Percentiles rank a stretch among this genome's conserved stretches.
phyloP scores from a whole-genome alignment of 805 yeast species.

The Candida takata region DNA sequence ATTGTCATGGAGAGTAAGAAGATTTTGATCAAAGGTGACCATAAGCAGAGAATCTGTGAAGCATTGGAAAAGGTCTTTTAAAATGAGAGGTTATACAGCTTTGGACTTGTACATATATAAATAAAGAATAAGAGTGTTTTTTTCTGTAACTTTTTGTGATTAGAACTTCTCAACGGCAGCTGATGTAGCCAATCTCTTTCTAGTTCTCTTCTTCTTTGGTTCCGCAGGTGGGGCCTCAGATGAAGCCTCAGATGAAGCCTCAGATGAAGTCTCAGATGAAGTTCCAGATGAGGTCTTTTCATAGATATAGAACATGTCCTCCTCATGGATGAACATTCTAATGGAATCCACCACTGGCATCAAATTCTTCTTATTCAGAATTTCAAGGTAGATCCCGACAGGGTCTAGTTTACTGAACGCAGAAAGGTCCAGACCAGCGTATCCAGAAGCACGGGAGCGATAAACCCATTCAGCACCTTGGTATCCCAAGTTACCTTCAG shows the following conservation, averaged over 20 bases:
- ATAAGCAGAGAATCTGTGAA: conserved; percentile 14
- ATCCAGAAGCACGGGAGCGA: conserved; percentile 33
- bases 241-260: background rate
- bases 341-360: conserved; percentile 11
- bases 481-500: conserved; percentile 16
- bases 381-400: conserved; percentile 2
- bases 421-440: conserved; percentile 31
- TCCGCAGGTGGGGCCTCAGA: background rate
- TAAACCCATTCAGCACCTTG: conserved; percentile 37
- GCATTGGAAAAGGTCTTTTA: conserved; percentile 16
- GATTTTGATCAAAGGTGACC: conserved; percentile 27
- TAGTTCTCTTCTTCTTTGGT: conserved; percentile 1
- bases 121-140: too few relatives aligned
- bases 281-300: conserved; percentile 10
- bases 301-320: conserved; percentile 11
- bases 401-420: conserved; percentile 11
- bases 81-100: background rate
- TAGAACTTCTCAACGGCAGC: background rate
- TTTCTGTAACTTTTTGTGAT: background rate
- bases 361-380: conserved; percentile 7
- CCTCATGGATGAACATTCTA: conserved; percentile 8
- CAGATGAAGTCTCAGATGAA: background rate
- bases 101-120: conserved; percentile 5
- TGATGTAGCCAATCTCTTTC: background rate
- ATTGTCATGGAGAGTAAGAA: conserved; percentile 45